Evolutionary conservation across 306 rosid genomes (phyloP).

Genomic region (Castanea sativa): DNA sequence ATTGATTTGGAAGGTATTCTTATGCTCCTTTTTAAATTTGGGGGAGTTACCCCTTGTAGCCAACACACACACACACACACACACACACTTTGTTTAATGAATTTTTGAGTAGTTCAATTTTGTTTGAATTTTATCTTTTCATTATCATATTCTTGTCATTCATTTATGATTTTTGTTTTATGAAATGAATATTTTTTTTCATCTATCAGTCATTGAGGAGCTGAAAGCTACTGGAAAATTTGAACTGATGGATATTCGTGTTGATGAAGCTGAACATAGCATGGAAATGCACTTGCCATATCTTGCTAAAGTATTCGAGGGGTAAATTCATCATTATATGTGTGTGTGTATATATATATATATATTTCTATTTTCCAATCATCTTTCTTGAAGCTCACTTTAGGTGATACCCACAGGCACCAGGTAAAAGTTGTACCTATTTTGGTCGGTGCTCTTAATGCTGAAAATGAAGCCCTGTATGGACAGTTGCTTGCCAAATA

Average conservation of each 20-base stretch:
- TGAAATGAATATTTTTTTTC: conserved; percentile 7
- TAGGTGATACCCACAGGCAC: conserved; percentile 49
- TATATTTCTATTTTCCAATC: conserved; percentile 9
- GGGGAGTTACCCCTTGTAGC: too few relatives aligned
- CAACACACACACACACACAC: too few relatives aligned
- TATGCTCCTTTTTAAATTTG: neutral
- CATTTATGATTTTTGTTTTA: neutral
- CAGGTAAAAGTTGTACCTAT: conserved; percentile 85
- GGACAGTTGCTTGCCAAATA: conserved; percentile 83
- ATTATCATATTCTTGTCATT: neutral
- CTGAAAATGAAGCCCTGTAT: conserved; percentile 75
- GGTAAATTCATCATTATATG: conserved; percentile 41
- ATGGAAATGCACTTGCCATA: conserved; percentile 99
- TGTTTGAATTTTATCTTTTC: neutral
- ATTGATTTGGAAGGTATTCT: conserved; percentile 90
- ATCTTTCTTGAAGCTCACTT: conserved; percentile 22
- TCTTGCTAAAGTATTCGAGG: conserved; percentile 93
- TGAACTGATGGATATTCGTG: conserved; percentile 70
- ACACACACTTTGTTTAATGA: neutral
- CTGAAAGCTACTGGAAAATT: conserved; percentile 87
- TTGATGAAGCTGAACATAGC: conserved; percentile 99
- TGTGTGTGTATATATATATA: neutral
- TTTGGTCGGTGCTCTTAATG: conserved; percentile 79
- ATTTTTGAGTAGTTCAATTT: neutral
- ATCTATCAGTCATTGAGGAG: conserved; percentile 65